Evolutionary conservation across 768 basidiomycete species (phyloP).

Genomic region (Kwoniella newhampshirensis): DNA sequence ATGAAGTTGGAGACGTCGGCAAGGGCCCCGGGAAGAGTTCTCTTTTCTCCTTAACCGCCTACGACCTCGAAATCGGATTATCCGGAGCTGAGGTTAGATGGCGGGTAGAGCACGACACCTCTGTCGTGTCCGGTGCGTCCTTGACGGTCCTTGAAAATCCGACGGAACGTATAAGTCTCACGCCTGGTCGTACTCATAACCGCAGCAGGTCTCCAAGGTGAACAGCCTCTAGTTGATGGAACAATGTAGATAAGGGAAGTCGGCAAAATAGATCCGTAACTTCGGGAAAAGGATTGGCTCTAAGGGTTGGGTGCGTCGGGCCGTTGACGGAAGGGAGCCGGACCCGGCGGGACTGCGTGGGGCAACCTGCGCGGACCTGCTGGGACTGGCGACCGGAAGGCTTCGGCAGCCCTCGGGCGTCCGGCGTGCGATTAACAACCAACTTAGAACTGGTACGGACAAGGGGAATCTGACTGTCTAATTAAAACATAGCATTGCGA

Average conservation of each 20-base stretch:
- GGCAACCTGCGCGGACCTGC: conserved; percentile 59
- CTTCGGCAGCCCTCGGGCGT: conserved; percentile 64
- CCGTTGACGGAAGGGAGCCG: conserved; percentile 70
- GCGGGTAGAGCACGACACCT: conserved; percentile 70
- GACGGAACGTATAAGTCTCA: conserved; percentile 70
- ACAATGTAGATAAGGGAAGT: conserved; percentile 79
- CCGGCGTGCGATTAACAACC: conserved; percentile 66
- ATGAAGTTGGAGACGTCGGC: conserved; percentile 64
- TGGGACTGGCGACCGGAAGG: conserved; percentile 57
- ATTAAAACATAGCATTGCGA: conserved; percentile 75
- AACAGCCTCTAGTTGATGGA: conserved; percentile 78
- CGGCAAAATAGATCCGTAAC: conserved; percentile 78
- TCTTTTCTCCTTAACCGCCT: conserved; percentile 75
- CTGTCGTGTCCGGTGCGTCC: conserved; percentile 71
- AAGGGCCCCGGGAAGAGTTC: conserved; percentile 73
- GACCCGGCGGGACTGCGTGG: conserved; percentile 70
- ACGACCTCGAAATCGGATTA: conserved; percentile 72
- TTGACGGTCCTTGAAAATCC: conserved; percentile 78
- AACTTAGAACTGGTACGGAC: conserved; percentile 76
- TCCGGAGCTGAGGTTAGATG: conserved; percentile 72
- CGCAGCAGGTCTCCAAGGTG: conserved; percentile 74
- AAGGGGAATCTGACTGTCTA: conserved; percentile 80
- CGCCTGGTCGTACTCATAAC: conserved; percentile 74
- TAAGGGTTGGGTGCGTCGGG: conserved; percentile 77
- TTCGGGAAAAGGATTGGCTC: conserved; percentile 67